These are phyloP conservation scores for Immersiporthe knoxdaviesiana DNA, from an alignment of 2,329 filamentous ascomycete species.

Conservation along the genomic window DNA sequence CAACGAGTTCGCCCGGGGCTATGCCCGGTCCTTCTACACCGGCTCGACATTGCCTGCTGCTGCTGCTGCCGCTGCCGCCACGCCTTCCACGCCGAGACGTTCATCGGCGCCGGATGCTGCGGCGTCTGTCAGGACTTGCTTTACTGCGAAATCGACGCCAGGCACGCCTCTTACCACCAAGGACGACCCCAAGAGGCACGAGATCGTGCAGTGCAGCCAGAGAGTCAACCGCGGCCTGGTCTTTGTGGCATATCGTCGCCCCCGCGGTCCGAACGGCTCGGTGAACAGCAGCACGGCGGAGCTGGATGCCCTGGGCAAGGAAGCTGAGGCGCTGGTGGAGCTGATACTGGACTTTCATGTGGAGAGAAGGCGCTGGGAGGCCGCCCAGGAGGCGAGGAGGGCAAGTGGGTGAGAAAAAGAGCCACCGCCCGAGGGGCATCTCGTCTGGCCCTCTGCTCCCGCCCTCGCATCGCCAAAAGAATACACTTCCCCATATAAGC, in stretches of 20 bases:
- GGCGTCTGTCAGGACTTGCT: constrained; percentile 31
- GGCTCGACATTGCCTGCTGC: constrained; percentile 30
- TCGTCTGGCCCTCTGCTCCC: background rate
- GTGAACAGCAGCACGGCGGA: constrained; percentile 44
- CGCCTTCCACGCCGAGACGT: background rate
- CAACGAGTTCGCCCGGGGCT: constrained; percentile 55
- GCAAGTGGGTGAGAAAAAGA: background rate
- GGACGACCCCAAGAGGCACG: background rate
- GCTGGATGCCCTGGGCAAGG: constrained; percentile 50
- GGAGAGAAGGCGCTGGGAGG: constrained; percentile 26
- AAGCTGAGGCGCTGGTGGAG: constrained; percentile 57
- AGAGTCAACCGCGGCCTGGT: constrained; percentile 55
- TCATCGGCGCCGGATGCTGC: constrained; percentile 2
- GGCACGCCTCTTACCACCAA: background rate
- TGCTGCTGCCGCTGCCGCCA: constrained; percentile 12
- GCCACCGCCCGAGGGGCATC: no score
- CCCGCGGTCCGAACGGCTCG: constrained; percentile 43
- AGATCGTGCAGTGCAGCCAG: background rate
- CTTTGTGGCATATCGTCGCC: constrained; percentile 59
- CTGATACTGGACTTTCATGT: constrained; percentile 54
- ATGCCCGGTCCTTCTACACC: constrained; percentile 57
- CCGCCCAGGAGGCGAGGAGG: constrained; percentile 18
- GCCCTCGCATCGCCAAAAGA: background rate
- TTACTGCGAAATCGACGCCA: constrained; percentile 5
- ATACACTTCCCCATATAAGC: background rate